Evolutionary conservation across 441 rosid genomes (phyloP).

Genomic region (Omphalea diandra): DNA sequence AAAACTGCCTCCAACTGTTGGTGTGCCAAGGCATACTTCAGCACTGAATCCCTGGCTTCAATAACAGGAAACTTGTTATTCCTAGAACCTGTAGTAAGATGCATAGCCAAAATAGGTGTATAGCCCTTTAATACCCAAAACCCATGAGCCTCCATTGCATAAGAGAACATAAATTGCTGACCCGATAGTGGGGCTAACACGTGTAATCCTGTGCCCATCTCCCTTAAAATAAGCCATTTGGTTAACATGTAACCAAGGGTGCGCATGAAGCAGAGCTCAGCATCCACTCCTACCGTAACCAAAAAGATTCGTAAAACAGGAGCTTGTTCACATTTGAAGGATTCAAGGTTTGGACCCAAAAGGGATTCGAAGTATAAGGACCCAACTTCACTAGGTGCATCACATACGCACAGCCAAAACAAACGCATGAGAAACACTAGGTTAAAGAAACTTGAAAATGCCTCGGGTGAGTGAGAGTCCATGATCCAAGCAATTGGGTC

Average conservation of each 20-base stretch:
- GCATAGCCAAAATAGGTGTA: conserved; percentile 64
- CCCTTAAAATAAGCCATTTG: conserved; percentile 70
- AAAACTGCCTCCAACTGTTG: conserved; percentile 70
- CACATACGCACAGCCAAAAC: conserved; percentile 68
- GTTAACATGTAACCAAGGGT: conserved; percentile 65
- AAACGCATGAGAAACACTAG: conserved; percentile 60
- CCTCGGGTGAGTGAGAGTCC: conserved; percentile 76
- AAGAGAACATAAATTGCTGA: conserved; percentile 46
- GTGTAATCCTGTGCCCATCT: conserved; percentile 55
- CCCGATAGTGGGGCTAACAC: conserved; percentile 31
- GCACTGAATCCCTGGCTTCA: conserved; percentile 60
- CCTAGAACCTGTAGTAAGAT: conserved; percentile 29
- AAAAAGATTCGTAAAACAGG: conserved; percentile 63
- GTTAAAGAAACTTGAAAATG: conserved; percentile 68
- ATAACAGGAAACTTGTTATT: conserved; percentile 35
- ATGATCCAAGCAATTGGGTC: conserved; percentile 80
- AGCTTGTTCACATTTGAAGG: conserved; percentile 36
- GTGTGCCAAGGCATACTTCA: conserved; percentile 73
- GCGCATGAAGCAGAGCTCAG: conserved; percentile 73
- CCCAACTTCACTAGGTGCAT: conserved; percentile 71
- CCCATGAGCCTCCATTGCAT: conserved; percentile 76
- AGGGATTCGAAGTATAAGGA: conserved; percentile 61
- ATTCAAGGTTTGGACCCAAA: conserved; percentile 55
- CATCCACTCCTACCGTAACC: conserved; percentile 56
- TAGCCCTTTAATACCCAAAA: conserved; percentile 77